Base-by-base conservation (phyloP, 1,284 basidiomycete species). In the Hemileia vastatrix region DNA sequence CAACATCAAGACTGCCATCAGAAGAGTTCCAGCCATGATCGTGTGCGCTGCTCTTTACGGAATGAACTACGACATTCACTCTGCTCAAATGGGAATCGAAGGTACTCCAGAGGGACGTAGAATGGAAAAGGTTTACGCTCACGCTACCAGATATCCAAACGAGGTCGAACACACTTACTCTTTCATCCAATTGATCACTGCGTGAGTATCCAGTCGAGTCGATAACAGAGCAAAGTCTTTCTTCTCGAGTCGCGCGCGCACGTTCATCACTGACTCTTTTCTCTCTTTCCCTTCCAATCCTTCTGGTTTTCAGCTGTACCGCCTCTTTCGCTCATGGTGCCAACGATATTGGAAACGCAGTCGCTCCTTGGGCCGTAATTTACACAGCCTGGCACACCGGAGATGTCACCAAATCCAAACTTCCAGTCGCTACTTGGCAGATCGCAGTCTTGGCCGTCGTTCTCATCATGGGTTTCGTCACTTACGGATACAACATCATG, bases 151-250 rank as follows among this genome's bases (percentile, higher is more conserved):
- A 64, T 80, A 79, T 72, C 72, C 72, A 64, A 80, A 80, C 70
- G 77, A 78, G 69, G 77, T 77, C 55, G 79, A 81, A 68, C 78
- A 80, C 68, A 65, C 77, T 32, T 81, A 75, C 76, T 79, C 78
- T 19, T 81, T 80, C 74, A 72, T 81, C 50, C 79, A 81, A 65
- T 78, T 80, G 58, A 63, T 81, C 59, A 80, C 80, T 13, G 79
- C 79, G n/a, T n/a, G n/a, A n/a, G n/a, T n/a, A n/a, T n/a, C n/a
- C n/a, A n/a, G 36, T 40, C 36, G 15, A 40, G 9, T 40, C 36
- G 27, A 27, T 27, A 27, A 27, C 27, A 27, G 27, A 27, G 27
- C 36, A 40, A 40, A 40, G 9, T 40, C 36, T 40, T 15, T 40
- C 27, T 27, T 27, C 27, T 27, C 27, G 27, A 27, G 27, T 27